Evolutionary conservation across 106 monocot species (phyloP).

Genomic region (Cymbidium sinense): DNA sequence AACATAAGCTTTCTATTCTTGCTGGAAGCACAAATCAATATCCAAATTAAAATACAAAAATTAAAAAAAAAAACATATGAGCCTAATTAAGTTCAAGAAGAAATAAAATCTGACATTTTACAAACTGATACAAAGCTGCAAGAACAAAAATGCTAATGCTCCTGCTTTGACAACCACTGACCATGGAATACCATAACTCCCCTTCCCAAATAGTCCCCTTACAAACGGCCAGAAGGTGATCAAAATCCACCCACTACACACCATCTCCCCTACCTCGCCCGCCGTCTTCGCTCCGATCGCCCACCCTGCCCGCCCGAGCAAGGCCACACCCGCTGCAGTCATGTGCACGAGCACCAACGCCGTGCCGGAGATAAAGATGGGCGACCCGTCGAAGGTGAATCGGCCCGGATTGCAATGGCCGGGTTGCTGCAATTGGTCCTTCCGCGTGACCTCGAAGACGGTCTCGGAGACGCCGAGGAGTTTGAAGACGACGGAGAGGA

Average conservation of each 20-base stretch:
- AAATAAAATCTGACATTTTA: too few species aligned
- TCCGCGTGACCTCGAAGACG: constrained; percentile 46
- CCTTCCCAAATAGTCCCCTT: constrained; percentile 40
- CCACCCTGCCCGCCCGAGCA: background rate
- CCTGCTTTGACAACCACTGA: constrained; percentile 28
- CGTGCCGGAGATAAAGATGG: constrained; percentile 35
- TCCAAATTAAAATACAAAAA: too few species aligned
- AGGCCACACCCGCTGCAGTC: background rate
- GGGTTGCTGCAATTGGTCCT: constrained; percentile 17
- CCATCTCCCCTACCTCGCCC: constrained; percentile 29
- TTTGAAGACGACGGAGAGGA: constrained; percentile 34
- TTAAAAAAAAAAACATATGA: too few species aligned
- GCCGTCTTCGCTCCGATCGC: background rate
- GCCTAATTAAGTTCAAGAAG: too few species aligned
- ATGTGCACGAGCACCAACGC: constrained; percentile 31
- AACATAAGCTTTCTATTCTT: too few species aligned
- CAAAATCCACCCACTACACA: constrained; percentile 28
- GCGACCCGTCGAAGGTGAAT: constrained; percentile 61
- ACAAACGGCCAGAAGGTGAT: constrained; percentile 50
- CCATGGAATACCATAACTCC: constrained; percentile 55
- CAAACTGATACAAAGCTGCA: background rate
- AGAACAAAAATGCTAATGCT: constrained; percentile 9
- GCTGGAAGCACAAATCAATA: too few species aligned
- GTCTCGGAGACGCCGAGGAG: constrained; percentile 39
- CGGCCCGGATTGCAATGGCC: constrained; percentile 6